Evolutionary conservation across 2,329 filamentous ascomycete species (phyloP).

Genomic region (Teratosphaeria pseudoeucalypti): DNA sequence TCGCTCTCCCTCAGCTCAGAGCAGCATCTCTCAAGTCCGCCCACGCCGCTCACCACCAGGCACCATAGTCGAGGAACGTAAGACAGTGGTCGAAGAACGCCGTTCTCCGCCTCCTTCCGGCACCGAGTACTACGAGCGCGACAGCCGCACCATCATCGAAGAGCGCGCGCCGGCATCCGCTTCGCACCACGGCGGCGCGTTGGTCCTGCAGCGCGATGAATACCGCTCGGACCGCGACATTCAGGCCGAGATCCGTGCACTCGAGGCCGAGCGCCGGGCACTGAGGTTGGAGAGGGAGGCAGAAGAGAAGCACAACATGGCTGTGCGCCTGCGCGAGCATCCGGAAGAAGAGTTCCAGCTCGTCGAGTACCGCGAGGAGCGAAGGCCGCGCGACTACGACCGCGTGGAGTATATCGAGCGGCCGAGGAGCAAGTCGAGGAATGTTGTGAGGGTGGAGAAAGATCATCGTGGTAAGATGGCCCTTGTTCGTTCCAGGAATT

Average conservation of each 20-base stretch:
- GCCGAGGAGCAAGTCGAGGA: slow-evolving; percentile 35
- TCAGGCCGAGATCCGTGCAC: slow-evolving; percentile 57
- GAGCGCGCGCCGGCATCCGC: slow-evolving; percentile 15
- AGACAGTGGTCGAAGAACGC: slow-evolving; percentile 23
- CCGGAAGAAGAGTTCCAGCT: slow-evolving; percentile 39
- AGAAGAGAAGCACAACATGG: slow-evolving; percentile 30
- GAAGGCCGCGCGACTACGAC: slow-evolving; percentile 44
- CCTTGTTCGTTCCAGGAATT: slow-evolving; percentile 55
- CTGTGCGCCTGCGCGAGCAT: slow-evolving; percentile 33
- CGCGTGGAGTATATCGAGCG: slow-evolving; percentile 41
- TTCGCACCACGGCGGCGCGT: slow-evolving; percentile 8
- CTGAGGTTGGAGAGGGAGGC: slow-evolving; percentile 48
- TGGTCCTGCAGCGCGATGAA: slow-evolving; percentile 40
- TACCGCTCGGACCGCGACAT: slow-evolving; percentile 52
- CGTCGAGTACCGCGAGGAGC: slow-evolving; percentile 41
- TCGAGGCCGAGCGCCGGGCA: slow-evolving; percentile 56
- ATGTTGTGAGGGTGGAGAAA: slow-evolving; percentile 64
- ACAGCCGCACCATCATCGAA: slow-evolving; percentile 21
- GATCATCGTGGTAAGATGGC: slow-evolving; percentile 95
- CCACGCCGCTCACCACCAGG: slow-evolving; percentile 10
- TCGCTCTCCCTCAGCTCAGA: slow-evolving; percentile 16
- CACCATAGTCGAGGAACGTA: slow-evolving; percentile 18
- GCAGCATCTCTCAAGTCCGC: slow-evolving; percentile 17
- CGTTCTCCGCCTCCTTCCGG: slow-evolving; percentile 11
- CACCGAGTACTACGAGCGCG: slow-evolving; percentile 17